These are phyloP conservation scores for Phytopythium aichiense DNA, from an alignment of 352 stramenopile species.

Conservation along the genomic window DNA sequence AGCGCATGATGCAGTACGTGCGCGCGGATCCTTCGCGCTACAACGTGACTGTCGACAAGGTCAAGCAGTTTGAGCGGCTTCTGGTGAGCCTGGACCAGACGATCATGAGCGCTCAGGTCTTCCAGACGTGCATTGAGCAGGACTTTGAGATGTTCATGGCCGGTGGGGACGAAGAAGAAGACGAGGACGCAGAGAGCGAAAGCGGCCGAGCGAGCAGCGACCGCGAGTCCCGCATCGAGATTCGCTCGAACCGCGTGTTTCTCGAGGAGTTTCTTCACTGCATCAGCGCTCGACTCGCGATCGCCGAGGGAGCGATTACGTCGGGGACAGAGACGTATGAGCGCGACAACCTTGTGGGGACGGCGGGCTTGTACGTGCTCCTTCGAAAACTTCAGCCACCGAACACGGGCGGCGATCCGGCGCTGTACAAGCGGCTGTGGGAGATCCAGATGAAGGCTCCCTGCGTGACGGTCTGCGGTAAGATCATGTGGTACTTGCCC, in stretches of 20 bases:
- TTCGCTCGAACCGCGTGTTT: constrained; percentile 79
- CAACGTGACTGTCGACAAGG: constrained; percentile 77
- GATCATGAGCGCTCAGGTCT: constrained; percentile 86
- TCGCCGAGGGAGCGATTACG: constrained; percentile 71
- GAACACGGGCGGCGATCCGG: constrained; percentile 81
- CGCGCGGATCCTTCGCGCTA: constrained; percentile 77
- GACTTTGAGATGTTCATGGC: constrained; percentile 84
- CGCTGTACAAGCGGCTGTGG: constrained; percentile 91
- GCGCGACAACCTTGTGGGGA: constrained; percentile 81
- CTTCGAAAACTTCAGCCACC: constrained; percentile 78
- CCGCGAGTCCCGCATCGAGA: constrained; percentile 72
- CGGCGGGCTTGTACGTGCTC: constrained; percentile 89
- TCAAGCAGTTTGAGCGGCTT: constrained; percentile 84
- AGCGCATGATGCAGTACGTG: constrained; percentile 90
- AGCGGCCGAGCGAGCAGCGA: constrained; percentile 52
- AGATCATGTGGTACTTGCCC: constrained; percentile 82
- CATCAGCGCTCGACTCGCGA: constrained; percentile 60
- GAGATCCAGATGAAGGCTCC: constrained; percentile 79
- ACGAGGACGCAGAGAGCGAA: constrained; percentile 62
- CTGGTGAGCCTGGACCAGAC: constrained; percentile 86
- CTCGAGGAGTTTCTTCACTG: constrained; percentile 86
- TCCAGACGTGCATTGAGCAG: constrained; percentile 86
- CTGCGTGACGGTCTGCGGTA: constrained; percentile 78
- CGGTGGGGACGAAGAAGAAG: constrained; percentile 51
- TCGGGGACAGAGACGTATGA: constrained; percentile 88